These are phyloP conservation scores for Aspergillus brasiliensis DNA, from an alignment of 2,329 filamentous ascomycete genomes.

Conservation along the genomic window DNA sequence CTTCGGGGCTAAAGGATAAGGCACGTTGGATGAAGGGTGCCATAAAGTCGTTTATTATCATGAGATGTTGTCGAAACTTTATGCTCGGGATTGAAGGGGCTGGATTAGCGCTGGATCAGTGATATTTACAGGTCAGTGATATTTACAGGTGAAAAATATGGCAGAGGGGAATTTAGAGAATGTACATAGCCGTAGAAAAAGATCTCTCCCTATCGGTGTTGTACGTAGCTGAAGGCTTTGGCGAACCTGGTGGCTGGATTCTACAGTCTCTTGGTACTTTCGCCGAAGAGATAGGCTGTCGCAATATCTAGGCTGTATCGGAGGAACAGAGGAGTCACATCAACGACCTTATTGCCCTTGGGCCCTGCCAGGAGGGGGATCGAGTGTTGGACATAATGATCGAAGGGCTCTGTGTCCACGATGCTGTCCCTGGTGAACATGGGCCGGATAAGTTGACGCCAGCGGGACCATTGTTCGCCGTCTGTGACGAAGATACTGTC, in stretches of 20 bases:
- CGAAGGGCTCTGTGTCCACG: constrained; percentile 80
- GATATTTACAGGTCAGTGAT: not conserved
- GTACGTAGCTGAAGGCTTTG: constrained; percentile 78
- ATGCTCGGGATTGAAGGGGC: constrained; percentile 61
- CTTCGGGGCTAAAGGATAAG: constrained; percentile 67
- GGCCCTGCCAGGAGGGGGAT: constrained; percentile 66
- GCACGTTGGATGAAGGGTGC: constrained; percentile 75
- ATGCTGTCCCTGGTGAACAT: constrained; percentile 86
- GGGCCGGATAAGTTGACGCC: constrained; percentile 80
- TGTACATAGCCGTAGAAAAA: constrained; percentile 60
- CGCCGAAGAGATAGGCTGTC: constrained; percentile 82
- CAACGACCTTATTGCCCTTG: constrained; percentile 54
- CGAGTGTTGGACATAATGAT: constrained; percentile 73
- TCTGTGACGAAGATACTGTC: constrained; percentile 84
- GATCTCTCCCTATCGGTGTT: constrained; percentile 70
- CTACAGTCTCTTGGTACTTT: constrained; percentile 64
- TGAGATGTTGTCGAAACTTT: constrained; percentile 65
- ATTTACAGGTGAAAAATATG: not conserved
- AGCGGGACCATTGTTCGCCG: constrained; percentile 75
- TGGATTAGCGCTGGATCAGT: constrained; percentile 23
- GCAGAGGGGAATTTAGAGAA: not conserved
- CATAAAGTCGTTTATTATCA: constrained; percentile 74
- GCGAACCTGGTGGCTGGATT: constrained; percentile 72
- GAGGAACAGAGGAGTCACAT: constrained; percentile 78
- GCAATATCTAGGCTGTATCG: constrained; percentile 80